Base-by-base conservation (phyloP, 345 rosid genomes). In the Populus euphratica region DNA sequence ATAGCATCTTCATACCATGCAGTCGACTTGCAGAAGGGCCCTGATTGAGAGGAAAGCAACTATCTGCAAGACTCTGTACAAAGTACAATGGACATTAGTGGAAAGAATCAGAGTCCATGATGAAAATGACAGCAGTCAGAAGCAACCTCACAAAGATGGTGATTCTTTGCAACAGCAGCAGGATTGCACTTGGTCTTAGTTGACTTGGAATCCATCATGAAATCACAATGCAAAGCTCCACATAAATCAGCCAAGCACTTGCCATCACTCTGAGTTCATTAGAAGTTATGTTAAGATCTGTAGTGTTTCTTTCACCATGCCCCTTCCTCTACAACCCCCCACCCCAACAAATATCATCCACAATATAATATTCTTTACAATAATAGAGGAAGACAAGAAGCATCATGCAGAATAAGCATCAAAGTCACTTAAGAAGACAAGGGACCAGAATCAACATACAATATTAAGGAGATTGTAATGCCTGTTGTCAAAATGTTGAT, bases 141-240 rank as follows among this genome's bases (percentile, higher is more conserved):
- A 80, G 44, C 72, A 78, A 96, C 98, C 99, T 96, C 97, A 66
- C 99, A 96, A 36, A 92, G 92, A 85, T 88, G 97, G 68, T 77
- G 98, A 80, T 93, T 92, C 86, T 86, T 88, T 11, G 90, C 88
- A 73, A 83, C 92, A 81, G 99, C 94, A 23, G 95, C 95, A 79
- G 95, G 97, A 78, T 93, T 93, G 87, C 99, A 96, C 81, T 92
- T 96, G 68, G 79, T 78, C 83, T 88, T 93, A 0, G 76, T 75
- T 71, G 88, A 83, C 86, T 90, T 92, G 50, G 96, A 84, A 74
- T 80, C 86, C 79, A 90, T 80, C 62, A 87, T 82, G 59, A 74
- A 87, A 86, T 96, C 99, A 84, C 99, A 96, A 84, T 93, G 96
- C 90, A 96, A 76, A 68, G 98, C 97, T 38, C 99, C 99, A 82